Percentiles rank a stretch among this genome's conserved stretches.
Conservation (phyloP, 768 basidiomycete species). For the Trametopsis cervina region DNA sequence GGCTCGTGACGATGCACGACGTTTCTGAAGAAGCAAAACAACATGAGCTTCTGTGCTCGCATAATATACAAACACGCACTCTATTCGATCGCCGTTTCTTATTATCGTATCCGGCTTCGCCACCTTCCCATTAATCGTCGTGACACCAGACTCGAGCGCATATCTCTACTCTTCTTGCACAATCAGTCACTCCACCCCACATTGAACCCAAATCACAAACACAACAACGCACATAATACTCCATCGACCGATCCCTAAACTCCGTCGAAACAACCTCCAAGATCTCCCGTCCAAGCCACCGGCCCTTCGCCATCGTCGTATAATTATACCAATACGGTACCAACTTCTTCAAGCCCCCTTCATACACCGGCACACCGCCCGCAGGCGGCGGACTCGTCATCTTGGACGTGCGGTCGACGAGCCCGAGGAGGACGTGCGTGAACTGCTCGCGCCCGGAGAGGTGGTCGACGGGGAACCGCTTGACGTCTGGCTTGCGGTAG, state of each 20-base stretch:
- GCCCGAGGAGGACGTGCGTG: slow-evolving; percentile 43
- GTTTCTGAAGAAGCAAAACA: slow-evolving; percentile 44
- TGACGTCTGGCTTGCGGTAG: neutral
- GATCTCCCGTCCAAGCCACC: slow-evolving; percentile 84
- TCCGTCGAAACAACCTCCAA: slow-evolving; percentile 92
- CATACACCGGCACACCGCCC: neutral
- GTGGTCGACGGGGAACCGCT: neutral
- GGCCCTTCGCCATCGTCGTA: slow-evolving; percentile 85
- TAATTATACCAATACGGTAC: slow-evolving; percentile 92
- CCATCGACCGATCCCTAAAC: slow-evolving; percentile 88
- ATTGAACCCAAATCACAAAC: neutral
- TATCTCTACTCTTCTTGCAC: slow-evolving; percentile 36
- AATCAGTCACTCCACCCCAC: neutral
- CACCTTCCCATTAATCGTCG: slow-evolving; percentile 87
- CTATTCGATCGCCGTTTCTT: slow-evolving; percentile 81
- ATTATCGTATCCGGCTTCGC: slow-evolving; percentile 76
- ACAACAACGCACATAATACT: slow-evolving; percentile 80
- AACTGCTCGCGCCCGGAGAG: slow-evolving; percentile 36
- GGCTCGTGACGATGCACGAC: slow-evolving; percentile 97
- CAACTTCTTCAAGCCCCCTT: slow-evolving; percentile 53
- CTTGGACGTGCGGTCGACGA: slow-evolving; percentile 28
- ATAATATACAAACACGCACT: slow-evolving; percentile 43
- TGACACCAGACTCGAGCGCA: slow-evolving; percentile 88
- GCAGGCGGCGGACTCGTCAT: neutral
- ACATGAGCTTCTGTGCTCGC: slow-evolving; percentile 1